Percentiles rank a stretch among this genome's conserved stretches.
These are phyloP conservation scores for Senecio squalidus DNA, from an alignment of 140 eudicot species.

Conservation along the genomic window DNA sequence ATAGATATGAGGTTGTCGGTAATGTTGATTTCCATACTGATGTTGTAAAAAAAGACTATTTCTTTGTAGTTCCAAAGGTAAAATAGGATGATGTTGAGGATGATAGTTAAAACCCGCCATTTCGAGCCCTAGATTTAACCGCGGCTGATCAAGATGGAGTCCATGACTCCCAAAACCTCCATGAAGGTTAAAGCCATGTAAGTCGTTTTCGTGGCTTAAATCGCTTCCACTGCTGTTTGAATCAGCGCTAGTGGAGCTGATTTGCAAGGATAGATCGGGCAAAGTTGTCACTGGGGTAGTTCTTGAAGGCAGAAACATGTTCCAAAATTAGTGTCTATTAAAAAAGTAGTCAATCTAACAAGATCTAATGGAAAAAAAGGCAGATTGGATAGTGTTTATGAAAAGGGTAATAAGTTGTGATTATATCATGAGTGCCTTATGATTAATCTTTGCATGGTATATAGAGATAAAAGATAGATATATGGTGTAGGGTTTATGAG, in stretches of 20 bases:
- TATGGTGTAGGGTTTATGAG: neutral
- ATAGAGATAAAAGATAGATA: neutral
- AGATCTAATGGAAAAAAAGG: neutral
- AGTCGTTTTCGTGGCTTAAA: slow-evolving; percentile 53
- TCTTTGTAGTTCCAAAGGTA: slow-evolving; percentile 25
- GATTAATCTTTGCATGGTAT: slow-evolving; percentile 45
- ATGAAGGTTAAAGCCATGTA: slow-evolving; percentile 16
- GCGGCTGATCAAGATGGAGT: slow-evolving; percentile 32
- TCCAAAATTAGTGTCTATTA: slow-evolving; percentile 6
- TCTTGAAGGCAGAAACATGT: slow-evolving; percentile 27
- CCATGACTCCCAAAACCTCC: slow-evolving; percentile 13
- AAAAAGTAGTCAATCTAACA: too few species aligned
- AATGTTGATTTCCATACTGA: slow-evolving; percentile 22
- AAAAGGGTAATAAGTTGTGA: slow-evolving; percentile 22
- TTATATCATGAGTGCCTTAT: slow-evolving; percentile 80
- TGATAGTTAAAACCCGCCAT: slow-evolving; percentile 22
- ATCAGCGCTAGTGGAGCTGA: slow-evolving; percentile 58
- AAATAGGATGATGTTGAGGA: slow-evolving; percentile 1
- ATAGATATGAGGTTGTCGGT: slow-evolving; percentile 44
- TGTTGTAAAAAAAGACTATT: slow-evolving; percentile 24
- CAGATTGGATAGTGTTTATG: slow-evolving; percentile 11
- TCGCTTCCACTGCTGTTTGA: slow-evolving; percentile 74
- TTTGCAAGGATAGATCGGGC: slow-evolving; percentile 88
- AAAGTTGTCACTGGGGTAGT: slow-evolving; percentile 15
- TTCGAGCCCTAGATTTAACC: slow-evolving; percentile 50